Percentiles rank a stretch among this genome's conserved stretches.
Evolutionary conservation across 139 green algal genomes (phyloP).

Genomic region (Haematococcus lacustris): DNA sequence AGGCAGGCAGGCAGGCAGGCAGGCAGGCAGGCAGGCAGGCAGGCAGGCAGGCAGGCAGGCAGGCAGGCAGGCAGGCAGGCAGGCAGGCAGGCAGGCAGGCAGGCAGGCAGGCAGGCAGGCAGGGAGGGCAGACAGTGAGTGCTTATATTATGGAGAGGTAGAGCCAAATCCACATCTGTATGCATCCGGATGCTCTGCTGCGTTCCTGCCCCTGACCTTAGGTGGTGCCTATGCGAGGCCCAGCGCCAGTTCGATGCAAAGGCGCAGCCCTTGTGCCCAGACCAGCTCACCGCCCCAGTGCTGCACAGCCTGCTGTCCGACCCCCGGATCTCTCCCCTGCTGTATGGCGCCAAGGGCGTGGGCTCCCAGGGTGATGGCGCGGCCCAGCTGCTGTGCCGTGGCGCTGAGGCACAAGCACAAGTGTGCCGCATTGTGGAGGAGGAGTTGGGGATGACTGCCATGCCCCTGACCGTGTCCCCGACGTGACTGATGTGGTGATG

Average conservation of each 20-base stretch:
- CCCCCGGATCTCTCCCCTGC: conserved; percentile 32
- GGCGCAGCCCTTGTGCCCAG: conserved; percentile 47
- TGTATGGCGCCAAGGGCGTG: conserved; percentile 68
- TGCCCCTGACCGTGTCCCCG: conserved; percentile 21
- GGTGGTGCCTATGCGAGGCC: conserved; percentile 46
- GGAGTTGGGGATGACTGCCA: conserved; percentile 18
- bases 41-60: no score
- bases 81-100: no score
- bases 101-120: no score
- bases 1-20: no score
- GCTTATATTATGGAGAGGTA: no score
- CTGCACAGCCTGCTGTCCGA: conserved; percentile 55
- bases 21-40: no score
- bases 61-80: no score
- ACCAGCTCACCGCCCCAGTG: conserved; percentile 51
- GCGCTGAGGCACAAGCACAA: conserved; percentile 23
- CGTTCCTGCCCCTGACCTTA: no score
- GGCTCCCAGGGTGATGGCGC: conserved; percentile 64
- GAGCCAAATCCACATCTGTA: no score
- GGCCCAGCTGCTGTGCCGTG: conserved; percentile 60
- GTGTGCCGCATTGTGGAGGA: conserved; percentile 24
- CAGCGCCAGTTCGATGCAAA: conserved; percentile 50
- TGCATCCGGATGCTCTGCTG: no score
- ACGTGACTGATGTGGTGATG: no score
- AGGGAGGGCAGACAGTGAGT: no score